Evolutionary conservation across 202 grass and related monocot genomes (phyloP).

Genomic region (Zizania palustris): DNA sequence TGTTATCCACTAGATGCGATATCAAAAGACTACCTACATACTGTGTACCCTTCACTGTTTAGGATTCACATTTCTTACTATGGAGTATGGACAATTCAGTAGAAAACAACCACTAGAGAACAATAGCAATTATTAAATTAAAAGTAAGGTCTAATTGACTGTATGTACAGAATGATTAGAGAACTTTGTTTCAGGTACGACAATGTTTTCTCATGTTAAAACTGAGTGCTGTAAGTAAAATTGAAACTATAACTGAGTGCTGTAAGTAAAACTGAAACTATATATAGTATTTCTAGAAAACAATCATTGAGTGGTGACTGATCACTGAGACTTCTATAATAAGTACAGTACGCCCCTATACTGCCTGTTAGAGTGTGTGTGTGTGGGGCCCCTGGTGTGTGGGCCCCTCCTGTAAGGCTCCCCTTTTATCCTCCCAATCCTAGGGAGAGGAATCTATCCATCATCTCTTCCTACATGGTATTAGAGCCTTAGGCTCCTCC

Average conservation of each 20-base stretch:
- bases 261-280: too few species aligned
- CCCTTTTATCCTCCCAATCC: too few species aligned
- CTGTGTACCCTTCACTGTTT: conserved; percentile 41
- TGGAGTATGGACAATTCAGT: conserved; percentile 41
- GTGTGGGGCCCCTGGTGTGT: too few species aligned
- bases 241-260: too few species aligned
- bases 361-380: too few species aligned
- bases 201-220: conserved; percentile 24
- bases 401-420: too few species aligned
- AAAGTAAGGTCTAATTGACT: conserved; percentile 13
- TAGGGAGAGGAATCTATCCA: too few species aligned
- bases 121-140: conserved; percentile 46
- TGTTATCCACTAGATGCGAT: conserved; percentile 52
- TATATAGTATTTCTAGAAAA: background rate
- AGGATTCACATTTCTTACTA: conserved; percentile 34
- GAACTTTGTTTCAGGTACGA: conserved; percentile 37
- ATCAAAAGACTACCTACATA: conserved; percentile 41
- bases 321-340: conserved; percentile 6
- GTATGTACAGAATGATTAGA: conserved; percentile 24
- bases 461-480: too few species aligned
- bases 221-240: background rate
- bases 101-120: conserved; percentile 47
- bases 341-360: background rate
- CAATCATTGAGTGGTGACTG: background rate
- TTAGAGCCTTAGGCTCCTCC: too few species aligned